These are phyloP conservation scores for Apophysomyces trapeziformis DNA, from an alignment of 371 early-diverging fungal species.

Conservation along the genomic window DNA sequence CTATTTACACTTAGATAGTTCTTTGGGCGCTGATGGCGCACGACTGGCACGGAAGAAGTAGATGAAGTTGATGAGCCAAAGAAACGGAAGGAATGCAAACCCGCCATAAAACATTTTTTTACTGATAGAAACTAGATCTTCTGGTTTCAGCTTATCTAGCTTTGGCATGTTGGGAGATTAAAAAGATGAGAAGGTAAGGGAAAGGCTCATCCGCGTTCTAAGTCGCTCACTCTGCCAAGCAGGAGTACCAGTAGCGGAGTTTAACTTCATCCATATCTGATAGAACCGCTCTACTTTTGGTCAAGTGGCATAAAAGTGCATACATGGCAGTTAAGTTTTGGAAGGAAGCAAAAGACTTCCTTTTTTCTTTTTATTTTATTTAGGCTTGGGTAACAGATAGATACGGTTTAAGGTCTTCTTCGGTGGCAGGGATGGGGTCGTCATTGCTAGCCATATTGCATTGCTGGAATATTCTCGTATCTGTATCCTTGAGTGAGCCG, in stretches of 20 bases:
- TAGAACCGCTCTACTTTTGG: too few species aligned
- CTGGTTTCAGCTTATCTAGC: conserved; percentile 53
- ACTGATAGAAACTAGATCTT: conserved; percentile 58
- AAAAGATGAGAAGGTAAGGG: too few species aligned
- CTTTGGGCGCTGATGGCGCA: conserved; percentile 39
- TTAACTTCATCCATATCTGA: too few species aligned
- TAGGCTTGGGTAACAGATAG: not conserved
- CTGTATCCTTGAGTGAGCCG: conserved; percentile 45
- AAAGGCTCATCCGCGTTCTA: too few species aligned
- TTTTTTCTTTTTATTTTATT: not conserved
- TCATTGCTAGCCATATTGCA: conserved; percentile 51
- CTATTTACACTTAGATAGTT: conserved; percentile 54
- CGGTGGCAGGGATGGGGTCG: conserved; percentile 46
- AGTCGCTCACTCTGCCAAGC: too few species aligned
- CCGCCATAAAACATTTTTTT: conserved; percentile 67
- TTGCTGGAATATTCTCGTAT: conserved; percentile 52
- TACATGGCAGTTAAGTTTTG: too few species aligned
- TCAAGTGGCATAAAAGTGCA: too few species aligned
- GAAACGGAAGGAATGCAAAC: conserved; percentile 59
- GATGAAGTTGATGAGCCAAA: conserved; percentile 66
- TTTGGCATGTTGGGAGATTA: conserved; percentile 39
- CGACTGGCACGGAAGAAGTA: conserved; percentile 53
- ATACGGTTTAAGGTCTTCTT: conserved; percentile 51
- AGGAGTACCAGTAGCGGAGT: too few species aligned
- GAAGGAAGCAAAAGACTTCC: not conserved